These are phyloP conservation scores for Aspergillus neoniger DNA, from an alignment of 2,329 filamentous ascomycete species.

Conservation along the genomic window DNA sequence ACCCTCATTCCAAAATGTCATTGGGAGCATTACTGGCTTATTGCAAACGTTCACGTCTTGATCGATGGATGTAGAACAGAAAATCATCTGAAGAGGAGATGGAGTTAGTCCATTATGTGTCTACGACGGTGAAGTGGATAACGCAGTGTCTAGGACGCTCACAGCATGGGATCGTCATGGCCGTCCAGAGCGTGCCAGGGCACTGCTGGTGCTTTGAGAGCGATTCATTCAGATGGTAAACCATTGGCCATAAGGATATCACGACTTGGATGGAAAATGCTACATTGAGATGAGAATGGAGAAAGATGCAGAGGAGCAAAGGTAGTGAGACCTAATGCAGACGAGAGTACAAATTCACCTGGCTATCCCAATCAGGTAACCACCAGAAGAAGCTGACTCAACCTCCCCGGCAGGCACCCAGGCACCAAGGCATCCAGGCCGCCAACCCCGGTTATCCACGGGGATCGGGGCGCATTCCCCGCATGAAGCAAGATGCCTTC, in stretches of 20 bases:
- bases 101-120: too few relatives aligned
- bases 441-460: conserved; percentile 5
- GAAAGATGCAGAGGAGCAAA: not conserved
- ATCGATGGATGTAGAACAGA: not conserved
- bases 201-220: too few relatives aligned
- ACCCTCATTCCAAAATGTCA: not conserved
- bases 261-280: too few relatives aligned
- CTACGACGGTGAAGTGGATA: not conserved
- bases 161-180: conserved; percentile 6
- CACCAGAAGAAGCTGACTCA: not conserved
- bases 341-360: not conserved
- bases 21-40: not conserved
- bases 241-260: too few relatives aligned
- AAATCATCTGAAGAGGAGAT: not conserved
- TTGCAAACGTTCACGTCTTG: not conserved
- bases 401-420: not conserved
- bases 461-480: conserved; percentile 9
- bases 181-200: too few relatives aligned
- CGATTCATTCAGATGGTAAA: too few relatives aligned
- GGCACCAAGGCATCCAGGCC: not conserved
- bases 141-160: not conserved
- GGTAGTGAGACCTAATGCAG: not conserved
- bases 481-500: conserved; percentile 14
- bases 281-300: too few relatives aligned
- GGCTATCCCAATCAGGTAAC: not conserved